Evolutionary conservation across 352 stramenopile genomes (phyloP).

Genomic region (Globisporangium paddicum): DNA sequence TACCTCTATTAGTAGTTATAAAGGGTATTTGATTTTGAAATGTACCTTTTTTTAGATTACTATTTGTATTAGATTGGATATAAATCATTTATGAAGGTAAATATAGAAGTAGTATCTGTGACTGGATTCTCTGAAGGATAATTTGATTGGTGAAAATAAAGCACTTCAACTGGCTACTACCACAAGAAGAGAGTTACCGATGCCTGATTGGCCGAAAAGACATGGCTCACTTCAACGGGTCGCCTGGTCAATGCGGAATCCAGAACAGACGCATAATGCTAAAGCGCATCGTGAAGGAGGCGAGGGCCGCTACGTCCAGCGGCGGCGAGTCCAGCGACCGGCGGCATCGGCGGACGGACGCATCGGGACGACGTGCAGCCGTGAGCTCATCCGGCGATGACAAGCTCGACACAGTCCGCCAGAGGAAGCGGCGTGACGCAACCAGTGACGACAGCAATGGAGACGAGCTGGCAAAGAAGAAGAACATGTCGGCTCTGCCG

Average conservation of each 20-base stretch:
- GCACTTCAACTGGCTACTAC: constrained; percentile 8
- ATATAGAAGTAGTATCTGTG: not conserved
- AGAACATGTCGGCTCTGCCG: not conserved
- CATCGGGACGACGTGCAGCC: not conserved
- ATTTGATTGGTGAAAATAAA: constrained; percentile 9
- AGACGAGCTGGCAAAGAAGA: constrained; percentile 7
- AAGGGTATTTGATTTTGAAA: not conserved
- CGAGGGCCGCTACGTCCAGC: constrained; percentile 8
- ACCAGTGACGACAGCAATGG: constrained; percentile 6
- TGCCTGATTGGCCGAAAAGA: constrained; percentile 3
- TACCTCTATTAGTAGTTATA: not conserved
- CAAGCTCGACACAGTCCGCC: not conserved
- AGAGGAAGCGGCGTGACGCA: not conserved
- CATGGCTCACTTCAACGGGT: not conserved
- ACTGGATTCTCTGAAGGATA: constrained; percentile 2
- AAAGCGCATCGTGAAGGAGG: constrained; percentile 25
- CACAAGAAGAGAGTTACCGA: not conserved
- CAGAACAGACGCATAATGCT: too few relatives aligned
- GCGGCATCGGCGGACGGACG: not conserved
- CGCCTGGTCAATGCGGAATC: not conserved
- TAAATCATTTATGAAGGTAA: not conserved
- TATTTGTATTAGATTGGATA: too few relatives aligned
- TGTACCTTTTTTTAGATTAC: not conserved
- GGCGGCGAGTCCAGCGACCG: constrained; percentile 1
- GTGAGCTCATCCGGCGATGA: not conserved